Evolutionary conservation across 768 basidiomycete genomes (phyloP), one percentile per base, ranked within the genome.

Genomic region (Boletellus ananiceps): DNA sequence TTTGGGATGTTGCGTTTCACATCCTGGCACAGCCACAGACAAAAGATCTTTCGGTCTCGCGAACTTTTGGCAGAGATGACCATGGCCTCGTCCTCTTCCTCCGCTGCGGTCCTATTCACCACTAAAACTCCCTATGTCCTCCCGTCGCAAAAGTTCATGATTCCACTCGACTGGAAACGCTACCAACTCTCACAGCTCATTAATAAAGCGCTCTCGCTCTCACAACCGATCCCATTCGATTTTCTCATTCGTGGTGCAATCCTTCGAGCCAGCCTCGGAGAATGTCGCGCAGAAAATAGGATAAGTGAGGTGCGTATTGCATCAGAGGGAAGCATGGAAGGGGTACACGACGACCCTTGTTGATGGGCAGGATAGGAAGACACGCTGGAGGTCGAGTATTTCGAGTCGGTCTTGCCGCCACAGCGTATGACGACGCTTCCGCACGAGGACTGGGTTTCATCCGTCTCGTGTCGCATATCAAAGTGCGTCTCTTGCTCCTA

Each of bases 161-260:
- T 98, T 14, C 95, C 96, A 2, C 75, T 83, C 1, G 72, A 80
- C 66, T 98, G 93, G 93, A 81, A 79, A 49, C 83, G 95, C n/a
- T 98, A 88, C 67, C 95, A 97, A 60, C 85, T 99, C 29, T 97
- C 94, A 1, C 93, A 97, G 52, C 84, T 98, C 37, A 83, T 99
- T 50, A 99, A 99, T 73, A 96, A 96, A 63, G 90, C 94, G 1
- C 74, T 98, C 23, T 77, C 79, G 21, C 79, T 87, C 15, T 66
- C 77, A 0, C 80, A 81, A 47, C 83, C 88, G 0, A 74, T 95
- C 3, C 94, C 93, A 0, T 97, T 97, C 64, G 94, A 99, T 67
- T 98, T 97, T 67, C 69, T 99, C 39, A 74, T 96, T 36, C 75
- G 79, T 39, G 91, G 92, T n/a, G 82, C 88, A 62, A 78, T 97